These are phyloP conservation scores for Suhomyces sp. DNA, from an alignment of 805 yeast species.

Conservation along the genomic window DNA sequence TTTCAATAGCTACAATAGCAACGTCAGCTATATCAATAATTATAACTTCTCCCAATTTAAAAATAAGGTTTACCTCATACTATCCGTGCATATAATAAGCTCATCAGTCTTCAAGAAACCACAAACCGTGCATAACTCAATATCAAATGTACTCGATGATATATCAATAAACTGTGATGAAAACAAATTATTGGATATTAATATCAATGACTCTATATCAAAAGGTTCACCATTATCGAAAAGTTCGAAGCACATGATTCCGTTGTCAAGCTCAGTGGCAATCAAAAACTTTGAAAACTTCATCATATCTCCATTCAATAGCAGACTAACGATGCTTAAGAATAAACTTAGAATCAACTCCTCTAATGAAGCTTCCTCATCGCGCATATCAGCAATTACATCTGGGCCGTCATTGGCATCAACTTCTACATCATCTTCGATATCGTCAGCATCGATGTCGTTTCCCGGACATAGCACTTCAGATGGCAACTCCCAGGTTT, in stretches of 20 bases:
- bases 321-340: constrained; percentile 8
- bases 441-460: background rate
- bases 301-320: constrained; percentile 11
- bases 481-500: background rate
- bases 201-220: constrained; percentile 5
- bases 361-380: background rate
- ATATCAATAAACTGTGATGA: constrained; percentile 13
- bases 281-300: constrained; percentile 14
- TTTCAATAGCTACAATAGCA: constrained; percentile 7
- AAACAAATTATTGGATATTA: constrained; percentile 11
- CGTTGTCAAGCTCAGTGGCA: constrained; percentile 9
- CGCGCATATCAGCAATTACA: background rate
- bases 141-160: constrained; percentile 8
- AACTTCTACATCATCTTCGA: background rate
- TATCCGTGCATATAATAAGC: constrained; percentile 13
- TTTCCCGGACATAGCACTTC: background rate
- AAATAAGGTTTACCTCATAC: constrained; percentile 11
- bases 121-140: constrained; percentile 5
- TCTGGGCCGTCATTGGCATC: background rate
- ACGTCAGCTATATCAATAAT: constrained; percentile 10
- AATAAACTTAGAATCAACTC: constrained; percentile 7
- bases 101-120: constrained; percentile 11
- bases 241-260: background rate
- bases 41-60: constrained; percentile 8
- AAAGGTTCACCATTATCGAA: background rate